Evolutionary conservation across 2,329 filamentous ascomycete genomes (phyloP).

Genomic region (Endoconidiophora polonica): DNA sequence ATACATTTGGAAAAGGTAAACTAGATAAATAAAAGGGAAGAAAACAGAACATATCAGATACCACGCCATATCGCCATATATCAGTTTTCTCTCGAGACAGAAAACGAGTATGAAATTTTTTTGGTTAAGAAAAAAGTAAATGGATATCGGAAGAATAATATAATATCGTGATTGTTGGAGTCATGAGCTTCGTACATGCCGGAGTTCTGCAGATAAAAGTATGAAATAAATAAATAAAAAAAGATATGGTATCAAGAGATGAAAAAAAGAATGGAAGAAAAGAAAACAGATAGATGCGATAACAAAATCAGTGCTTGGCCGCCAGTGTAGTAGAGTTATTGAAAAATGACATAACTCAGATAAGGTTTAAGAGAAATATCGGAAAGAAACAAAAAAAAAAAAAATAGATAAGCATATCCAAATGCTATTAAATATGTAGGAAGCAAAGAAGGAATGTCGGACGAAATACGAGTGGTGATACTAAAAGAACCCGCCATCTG

Average conservation of each 20-base stretch:
- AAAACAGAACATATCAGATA: neutral
- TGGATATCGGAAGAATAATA: neutral
- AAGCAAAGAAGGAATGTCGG: too few species aligned
- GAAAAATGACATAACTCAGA: neutral
- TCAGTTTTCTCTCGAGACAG: neutral
- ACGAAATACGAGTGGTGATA: too few species aligned
- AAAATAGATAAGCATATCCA: neutral
- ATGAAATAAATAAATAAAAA: neutral
- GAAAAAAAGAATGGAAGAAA: slow-evolving; percentile 1
- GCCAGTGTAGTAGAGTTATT: slow-evolving; percentile 1
- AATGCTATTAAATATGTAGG: neutral
- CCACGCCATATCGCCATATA: neutral
- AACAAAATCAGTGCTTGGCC: slow-evolving; percentile 12
- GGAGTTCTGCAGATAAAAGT: slow-evolving; percentile 1
- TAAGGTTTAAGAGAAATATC: slow-evolving; percentile 2
- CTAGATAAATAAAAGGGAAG: neutral
- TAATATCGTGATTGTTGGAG: slow-evolving; percentile 1
- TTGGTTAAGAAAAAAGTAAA: neutral
- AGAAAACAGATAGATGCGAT: neutral
- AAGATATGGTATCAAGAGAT: neutral
- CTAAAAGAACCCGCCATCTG: slow-evolving; percentile 10
- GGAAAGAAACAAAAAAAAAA: neutral
- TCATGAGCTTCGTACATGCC: slow-evolving; percentile 7
- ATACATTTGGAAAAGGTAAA: neutral
- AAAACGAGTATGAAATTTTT: neutral